Conservation (phyloP, 2,329 filamentous ascomycete genomes). For the Trichoderma lentiforme region DNA sequence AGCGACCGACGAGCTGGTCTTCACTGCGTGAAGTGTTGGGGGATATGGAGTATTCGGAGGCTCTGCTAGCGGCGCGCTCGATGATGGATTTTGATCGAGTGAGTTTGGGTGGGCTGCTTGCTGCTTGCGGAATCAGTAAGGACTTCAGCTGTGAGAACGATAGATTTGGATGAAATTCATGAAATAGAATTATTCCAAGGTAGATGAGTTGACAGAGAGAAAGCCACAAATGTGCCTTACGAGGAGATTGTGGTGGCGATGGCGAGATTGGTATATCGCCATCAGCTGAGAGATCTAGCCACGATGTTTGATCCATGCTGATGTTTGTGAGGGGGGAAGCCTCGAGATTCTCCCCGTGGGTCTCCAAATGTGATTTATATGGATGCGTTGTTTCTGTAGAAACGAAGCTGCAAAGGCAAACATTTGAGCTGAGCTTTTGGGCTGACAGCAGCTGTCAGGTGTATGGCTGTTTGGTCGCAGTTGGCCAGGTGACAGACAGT, state of each 20-base stretch:
- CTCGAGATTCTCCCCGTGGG: background rate
- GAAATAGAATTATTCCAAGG: background rate
- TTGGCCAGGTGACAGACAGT: background rate
- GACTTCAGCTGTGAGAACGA: background rate
- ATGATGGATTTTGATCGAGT: slow-evolving; percentile 10
- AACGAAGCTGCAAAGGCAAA: background rate
- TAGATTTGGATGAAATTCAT: background rate
- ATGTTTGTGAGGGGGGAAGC: background rate
- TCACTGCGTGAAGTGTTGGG: background rate
- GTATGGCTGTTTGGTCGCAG: background rate
- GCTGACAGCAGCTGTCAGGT: background rate
- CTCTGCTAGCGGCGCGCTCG: slow-evolving; percentile 3
- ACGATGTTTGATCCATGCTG: slow-evolving; percentile 1
- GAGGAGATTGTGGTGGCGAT: background rate
- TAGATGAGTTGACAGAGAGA: background rate
- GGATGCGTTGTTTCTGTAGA: too few relatives aligned
- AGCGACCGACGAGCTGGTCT: background rate
- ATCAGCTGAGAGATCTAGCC: background rate
- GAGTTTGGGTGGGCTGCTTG: slow-evolving; percentile 4
- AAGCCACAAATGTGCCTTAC: background rate
- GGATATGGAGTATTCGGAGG: background rate
- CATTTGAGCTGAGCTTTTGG: background rate
- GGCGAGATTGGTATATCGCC: background rate
- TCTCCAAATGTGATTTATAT: too few relatives aligned
- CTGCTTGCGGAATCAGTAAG: background rate